Evolutionary conservation across 257 asterid genomes (phyloP), one percentile per base, ranked within the genome.

Genomic region (Gentiana macrophylla): DNA sequence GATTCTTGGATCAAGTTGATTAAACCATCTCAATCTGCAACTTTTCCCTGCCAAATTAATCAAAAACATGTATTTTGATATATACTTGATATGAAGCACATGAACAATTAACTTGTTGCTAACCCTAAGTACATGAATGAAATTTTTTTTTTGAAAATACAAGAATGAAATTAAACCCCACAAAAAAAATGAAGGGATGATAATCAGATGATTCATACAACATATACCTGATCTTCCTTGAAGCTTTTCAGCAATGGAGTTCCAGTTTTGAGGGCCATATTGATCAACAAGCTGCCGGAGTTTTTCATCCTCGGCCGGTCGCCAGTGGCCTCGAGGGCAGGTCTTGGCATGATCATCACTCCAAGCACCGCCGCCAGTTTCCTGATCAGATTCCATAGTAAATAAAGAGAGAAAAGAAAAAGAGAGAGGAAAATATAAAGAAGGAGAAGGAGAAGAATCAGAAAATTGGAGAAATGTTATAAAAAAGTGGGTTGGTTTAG

Each of bases 11-110:
- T 89, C 97, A 2, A 89, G 84, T 56, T 89, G 97, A 38, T 89
- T 89, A 66, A 89, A 89, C 97, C 97, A 89, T 68, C 97, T 84
- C 56, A 89, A 76, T 74, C 97, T 79, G 75, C 97, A 89, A 62
- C 97, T 89, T 71, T 89, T 89, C 24, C 97, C 97, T 89, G 69
- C 56, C 37, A 9, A 55, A 49, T 3, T 43, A 4, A 12, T 32
- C 10, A 37, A 54, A 33, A 9, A 12, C 50, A 9, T 43, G 9
- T 2, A 33, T 5, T 38, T 32, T 5, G 7, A 47, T 35, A 8
- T 4, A 11, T 0, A 32, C 44, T 38, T 38, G 44, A 38, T 38
- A 7, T 38, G 6, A 3, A 38, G 6, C 8, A 7, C 6, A 3
- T 38, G 44, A 7, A 3, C 8, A 7, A 38, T 38, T 38, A 7